Percentiles rank a stretch among this genome's conserved stretches.
These are phyloP conservation scores for Trichosporon ovoides DNA, from an alignment of 1,284 basidiomycete genomes.

Conservation along the genomic window DNA sequence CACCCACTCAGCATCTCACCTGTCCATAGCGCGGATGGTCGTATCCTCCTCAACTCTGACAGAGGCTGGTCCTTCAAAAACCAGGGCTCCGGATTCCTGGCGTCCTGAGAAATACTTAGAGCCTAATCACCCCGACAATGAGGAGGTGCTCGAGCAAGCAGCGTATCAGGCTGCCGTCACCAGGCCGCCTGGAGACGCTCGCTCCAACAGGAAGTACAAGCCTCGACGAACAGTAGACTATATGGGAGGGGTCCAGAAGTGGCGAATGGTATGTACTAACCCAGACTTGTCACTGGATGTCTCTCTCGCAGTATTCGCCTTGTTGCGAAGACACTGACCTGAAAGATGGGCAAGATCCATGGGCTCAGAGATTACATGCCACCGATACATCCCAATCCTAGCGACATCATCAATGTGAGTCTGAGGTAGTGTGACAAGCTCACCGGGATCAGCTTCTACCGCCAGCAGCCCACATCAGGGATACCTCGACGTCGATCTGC, in stretches of 20 bases:
- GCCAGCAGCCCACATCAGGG: constrained; percentile 80
- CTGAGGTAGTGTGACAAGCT: constrained; percentile 6
- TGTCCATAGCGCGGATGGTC: not conserved
- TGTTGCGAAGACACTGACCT: not conserved
- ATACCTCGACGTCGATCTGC: constrained; percentile 83
- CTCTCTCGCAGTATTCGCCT: no score
- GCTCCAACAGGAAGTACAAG: constrained; percentile 79
- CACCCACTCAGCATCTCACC: not conserved
- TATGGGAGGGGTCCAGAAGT: constrained; percentile 76
- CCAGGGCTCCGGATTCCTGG: constrained; percentile 47
- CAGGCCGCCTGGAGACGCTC: constrained; percentile 41
- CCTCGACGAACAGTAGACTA: constrained; percentile 93
- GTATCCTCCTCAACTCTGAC: not conserved
- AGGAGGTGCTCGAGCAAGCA: constrained; percentile 66
- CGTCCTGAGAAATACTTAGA: constrained; percentile 51
- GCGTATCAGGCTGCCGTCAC: constrained; percentile 66
- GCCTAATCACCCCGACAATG: constrained; percentile 62
- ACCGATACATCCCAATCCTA: constrained; percentile 70
- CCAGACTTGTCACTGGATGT: not conserved
- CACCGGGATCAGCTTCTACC: constrained; percentile 68
- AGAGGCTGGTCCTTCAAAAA: constrained; percentile 28
- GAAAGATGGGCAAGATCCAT: constrained; percentile 65
- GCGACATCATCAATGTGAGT: constrained; percentile 75
- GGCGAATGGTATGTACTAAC: constrained; percentile 62
- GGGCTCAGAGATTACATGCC: constrained; percentile 68